Conservation (phyloP, 257 asterid genomes). For the Nicotiana tomentosiformis region DNA sequence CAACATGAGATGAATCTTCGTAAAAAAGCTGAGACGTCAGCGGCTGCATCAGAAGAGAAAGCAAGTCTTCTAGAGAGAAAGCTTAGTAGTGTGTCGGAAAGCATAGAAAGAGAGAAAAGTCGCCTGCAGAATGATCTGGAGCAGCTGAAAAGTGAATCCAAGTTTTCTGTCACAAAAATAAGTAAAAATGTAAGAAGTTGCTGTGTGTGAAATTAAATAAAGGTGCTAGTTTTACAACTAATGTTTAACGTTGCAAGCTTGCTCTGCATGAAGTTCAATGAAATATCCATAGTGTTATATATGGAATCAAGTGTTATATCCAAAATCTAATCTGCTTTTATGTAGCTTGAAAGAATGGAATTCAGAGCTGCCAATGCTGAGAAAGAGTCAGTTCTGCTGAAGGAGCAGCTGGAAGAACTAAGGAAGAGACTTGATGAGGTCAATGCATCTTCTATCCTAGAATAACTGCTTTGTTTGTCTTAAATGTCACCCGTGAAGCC, state of each 20-base stretch:
- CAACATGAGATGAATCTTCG: slow-evolving; percentile 70
- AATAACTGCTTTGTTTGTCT: background rate
- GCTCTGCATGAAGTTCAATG: background rate
- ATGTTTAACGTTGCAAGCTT: background rate
- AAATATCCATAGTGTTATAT: background rate
- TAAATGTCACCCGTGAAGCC: background rate
- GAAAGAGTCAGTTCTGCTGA: slow-evolving; percentile 59
- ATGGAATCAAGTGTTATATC: background rate
- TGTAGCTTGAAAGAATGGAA: slow-evolving; percentile 85
- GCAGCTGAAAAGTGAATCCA: slow-evolving; percentile 77
- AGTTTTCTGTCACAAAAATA: slow-evolving; percentile 64
- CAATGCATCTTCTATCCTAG: slow-evolving; percentile 12
- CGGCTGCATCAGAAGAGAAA: slow-evolving; percentile 75
- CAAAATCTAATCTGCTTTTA: slow-evolving; percentile 15
- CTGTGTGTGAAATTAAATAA: background rate
- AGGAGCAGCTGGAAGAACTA: slow-evolving; percentile 58
- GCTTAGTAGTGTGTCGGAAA: slow-evolving; percentile 52
- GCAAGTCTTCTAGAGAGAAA: slow-evolving; percentile 62
- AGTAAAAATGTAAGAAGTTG: slow-evolving; percentile 62
- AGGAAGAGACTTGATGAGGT: slow-evolving; percentile 68
- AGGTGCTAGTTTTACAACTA: background rate
- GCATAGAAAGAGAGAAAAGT: slow-evolving; percentile 59
- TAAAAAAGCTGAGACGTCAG: slow-evolving; percentile 66
- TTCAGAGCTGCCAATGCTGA: slow-evolving; percentile 80
- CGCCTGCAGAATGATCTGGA: slow-evolving; percentile 74